These are phyloP conservation scores for Carallia pectinifolia DNA, from an alignment of 345 rosid genomes.

Conservation along the genomic window DNA sequence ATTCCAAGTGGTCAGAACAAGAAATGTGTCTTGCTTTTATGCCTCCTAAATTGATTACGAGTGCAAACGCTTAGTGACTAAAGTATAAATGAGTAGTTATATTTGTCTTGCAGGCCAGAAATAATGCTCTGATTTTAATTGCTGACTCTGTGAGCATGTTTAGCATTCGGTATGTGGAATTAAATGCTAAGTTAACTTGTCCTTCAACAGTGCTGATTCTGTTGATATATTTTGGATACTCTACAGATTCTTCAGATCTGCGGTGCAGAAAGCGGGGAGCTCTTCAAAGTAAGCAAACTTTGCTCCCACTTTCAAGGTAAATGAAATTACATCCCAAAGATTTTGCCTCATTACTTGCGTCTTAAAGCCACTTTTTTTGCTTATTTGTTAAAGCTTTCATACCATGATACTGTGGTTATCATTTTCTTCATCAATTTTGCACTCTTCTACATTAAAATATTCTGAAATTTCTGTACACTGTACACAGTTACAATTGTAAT, in stretches of 20 bases:
- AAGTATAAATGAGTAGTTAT: neutral
- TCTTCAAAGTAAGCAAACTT: constrained; percentile 35
- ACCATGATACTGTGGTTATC: too few relatives aligned
- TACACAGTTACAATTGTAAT: too few relatives aligned
- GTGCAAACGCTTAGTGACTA: neutral
- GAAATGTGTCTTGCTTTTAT: too few relatives aligned
- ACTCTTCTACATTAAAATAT: too few relatives aligned
- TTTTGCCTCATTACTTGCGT: neutral
- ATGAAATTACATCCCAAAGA: neutral
- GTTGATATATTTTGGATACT: neutral
- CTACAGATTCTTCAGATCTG: constrained; percentile 47
- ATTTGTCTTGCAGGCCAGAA: constrained; percentile 45
- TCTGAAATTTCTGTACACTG: too few relatives aligned
- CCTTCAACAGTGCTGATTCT: neutral
- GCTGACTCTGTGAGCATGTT: constrained; percentile 58
- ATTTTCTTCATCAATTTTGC: too few relatives aligned
- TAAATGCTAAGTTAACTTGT: constrained; percentile 4
- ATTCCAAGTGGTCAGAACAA: too few relatives aligned
- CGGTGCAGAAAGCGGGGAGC: constrained; percentile 45
- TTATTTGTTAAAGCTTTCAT: too few relatives aligned
- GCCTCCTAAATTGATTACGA: too few relatives aligned
- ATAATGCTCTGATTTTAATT: constrained; percentile 62
- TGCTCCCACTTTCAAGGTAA: neutral
- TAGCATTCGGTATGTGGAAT: constrained; percentile 38
- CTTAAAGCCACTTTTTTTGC: too few relatives aligned